Conservation (phyloP, 2,329 filamentous ascomycete genomes). For the Thielaviopsis euricoi region DNA sequence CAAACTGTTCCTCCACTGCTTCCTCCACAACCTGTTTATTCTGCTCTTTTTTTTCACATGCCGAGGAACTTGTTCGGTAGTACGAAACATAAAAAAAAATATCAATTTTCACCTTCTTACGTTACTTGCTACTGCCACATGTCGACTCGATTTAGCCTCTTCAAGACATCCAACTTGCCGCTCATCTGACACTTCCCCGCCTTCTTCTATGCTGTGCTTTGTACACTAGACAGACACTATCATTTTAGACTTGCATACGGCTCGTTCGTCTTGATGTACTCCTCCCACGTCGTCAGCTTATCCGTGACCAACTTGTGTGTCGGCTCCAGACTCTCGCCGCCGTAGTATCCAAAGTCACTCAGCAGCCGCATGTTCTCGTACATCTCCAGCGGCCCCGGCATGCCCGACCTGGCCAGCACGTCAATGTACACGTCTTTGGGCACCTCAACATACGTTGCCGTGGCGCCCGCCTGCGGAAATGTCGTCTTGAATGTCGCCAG, state of each 20-base stretch:
- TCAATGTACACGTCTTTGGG: conserved; percentile 21
- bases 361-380: conserved; percentile 27
- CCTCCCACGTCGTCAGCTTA: conserved; percentile 23
- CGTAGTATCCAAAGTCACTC: conserved; percentile 26
- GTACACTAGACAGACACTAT: neutral
- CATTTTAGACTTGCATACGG: conserved; percentile 8
- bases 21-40: neutral
- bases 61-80: neutral
- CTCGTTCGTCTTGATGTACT: conserved; percentile 17
- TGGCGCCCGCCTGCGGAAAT: conserved; percentile 22
- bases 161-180: neutral
- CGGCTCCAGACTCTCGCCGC: conserved; percentile 19
- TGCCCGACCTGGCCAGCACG: conserved; percentile 16
- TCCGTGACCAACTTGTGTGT: conserved; percentile 20
- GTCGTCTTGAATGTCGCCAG: conserved; percentile 17
- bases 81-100: neutral
- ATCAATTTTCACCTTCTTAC: neutral
- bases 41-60: neutral
- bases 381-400: conserved; percentile 20
- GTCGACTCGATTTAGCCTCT: neutral
- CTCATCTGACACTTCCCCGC: neutral
- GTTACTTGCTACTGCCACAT: neutral
- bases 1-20: neutral
- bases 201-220: neutral
- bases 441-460: conserved; percentile 18